These are phyloP conservation scores for Sporothrix sp. DNA, from an alignment of 2,329 filamentous ascomycete genomes.

Conservation along the genomic window DNA sequence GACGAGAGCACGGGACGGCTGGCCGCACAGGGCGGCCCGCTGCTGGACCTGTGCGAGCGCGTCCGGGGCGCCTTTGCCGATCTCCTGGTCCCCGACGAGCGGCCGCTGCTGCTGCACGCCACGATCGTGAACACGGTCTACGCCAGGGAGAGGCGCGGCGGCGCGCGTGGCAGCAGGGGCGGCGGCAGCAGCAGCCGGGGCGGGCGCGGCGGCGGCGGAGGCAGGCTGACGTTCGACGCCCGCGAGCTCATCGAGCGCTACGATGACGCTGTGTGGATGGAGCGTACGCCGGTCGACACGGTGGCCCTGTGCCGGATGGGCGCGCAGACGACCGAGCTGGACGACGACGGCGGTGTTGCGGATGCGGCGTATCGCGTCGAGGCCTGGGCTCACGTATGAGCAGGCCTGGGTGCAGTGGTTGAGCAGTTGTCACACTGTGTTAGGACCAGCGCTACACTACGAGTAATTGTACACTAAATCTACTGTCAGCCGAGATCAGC, in stretches of 20 bases:
- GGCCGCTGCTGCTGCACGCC: conserved; percentile 67
- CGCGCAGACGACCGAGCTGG: conserved; percentile 47
- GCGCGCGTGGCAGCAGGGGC: conserved; percentile 14
- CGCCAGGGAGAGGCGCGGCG: conserved; percentile 31
- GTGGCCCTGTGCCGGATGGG: conserved; percentile 84
- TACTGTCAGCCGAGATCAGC: background rate
- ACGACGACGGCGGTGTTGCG: conserved; percentile 39
- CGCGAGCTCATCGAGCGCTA: conserved; percentile 48
- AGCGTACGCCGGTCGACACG: conserved; percentile 54
- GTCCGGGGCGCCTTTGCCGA: conserved; percentile 45
- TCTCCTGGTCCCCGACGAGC: conserved; percentile 46
- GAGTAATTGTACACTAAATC: background rate
- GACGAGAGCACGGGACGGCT: conserved; percentile 41
- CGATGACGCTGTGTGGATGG: conserved; percentile 60
- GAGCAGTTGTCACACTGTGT: background rate
- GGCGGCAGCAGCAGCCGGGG: conserved; percentile 18
- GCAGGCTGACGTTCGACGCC: conserved; percentile 42
- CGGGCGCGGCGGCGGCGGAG: conserved; percentile 17
- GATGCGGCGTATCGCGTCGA: conserved; percentile 46
- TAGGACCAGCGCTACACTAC: background rate
- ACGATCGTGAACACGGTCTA: conserved; percentile 84
- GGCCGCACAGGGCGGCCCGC: conserved; percentile 32
- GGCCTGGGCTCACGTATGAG: conserved; percentile 35
- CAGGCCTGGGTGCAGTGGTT: no score
- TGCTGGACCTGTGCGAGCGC: conserved; percentile 49